Conservation (phyloP, 208 protist species). For the Acanthamoeba castellanii region DNA sequence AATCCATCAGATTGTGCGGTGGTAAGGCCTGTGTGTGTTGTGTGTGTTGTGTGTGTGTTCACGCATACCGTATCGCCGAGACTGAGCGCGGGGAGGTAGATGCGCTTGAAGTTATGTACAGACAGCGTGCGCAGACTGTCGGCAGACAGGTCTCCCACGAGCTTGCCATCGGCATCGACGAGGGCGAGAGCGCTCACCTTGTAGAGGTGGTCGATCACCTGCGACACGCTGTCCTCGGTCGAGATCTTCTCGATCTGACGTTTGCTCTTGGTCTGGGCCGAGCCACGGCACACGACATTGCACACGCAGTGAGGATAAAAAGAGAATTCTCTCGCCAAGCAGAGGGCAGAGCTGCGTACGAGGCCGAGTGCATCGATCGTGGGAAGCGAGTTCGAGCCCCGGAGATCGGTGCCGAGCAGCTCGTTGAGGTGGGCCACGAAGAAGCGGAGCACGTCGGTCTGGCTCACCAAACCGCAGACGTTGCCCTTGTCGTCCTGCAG, state of each 20-base stretch:
- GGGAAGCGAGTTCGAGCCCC: neutral
- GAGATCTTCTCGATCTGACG: neutral
- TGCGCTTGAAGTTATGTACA: conserved; percentile 64
- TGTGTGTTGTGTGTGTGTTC: no score
- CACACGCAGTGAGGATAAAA: neutral
- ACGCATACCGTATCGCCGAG: conserved; percentile 9
- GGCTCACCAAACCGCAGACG: conserved; percentile 40
- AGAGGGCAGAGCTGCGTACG: neutral
- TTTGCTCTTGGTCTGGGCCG: neutral
- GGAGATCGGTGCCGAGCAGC: conserved; percentile 31
- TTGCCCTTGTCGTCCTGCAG: conserved; percentile 38
- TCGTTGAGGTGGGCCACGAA: conserved; percentile 4
- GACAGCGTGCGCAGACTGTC: conserved; percentile 41
- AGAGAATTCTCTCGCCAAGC: neutral
- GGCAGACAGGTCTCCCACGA: conserved; percentile 55
- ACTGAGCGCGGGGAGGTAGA: conserved; percentile 15
- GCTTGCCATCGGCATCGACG: conserved; percentile 24
- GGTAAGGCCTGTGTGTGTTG: no score
- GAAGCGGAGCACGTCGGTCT: conserved; percentile 40
- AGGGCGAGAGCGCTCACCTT: conserved; percentile 44
- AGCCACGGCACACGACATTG: neutral
- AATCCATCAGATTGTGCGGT: neutral
- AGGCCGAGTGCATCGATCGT: neutral
- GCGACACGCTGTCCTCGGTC: neutral
- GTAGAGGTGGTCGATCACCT: conserved; percentile 45